phyloP scores from a whole-genome alignment of 1,284 basidiomycete species.

The Pholiota adiposa region DNA sequence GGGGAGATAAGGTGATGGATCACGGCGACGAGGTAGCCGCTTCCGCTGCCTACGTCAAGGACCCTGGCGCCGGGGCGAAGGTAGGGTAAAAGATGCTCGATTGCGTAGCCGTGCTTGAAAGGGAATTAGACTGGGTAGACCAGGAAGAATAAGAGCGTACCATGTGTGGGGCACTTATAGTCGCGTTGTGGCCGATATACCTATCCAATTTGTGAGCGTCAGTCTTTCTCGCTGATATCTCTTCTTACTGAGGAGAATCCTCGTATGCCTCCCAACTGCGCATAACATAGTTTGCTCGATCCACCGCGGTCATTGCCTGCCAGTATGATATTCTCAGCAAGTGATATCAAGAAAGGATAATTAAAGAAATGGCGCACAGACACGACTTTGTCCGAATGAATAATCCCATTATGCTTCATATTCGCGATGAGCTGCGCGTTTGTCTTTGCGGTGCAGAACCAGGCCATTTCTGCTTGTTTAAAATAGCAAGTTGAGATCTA shows the following conservation, averaged over 20 bases:
- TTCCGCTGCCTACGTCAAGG: conserved; percentile 83
- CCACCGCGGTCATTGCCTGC: conserved; percentile 75
- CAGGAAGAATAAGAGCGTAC: conserved; percentile 36
- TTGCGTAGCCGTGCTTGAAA: conserved; percentile 80
- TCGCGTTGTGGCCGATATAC: conserved; percentile 79
- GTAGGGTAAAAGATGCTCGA: conserved; percentile 73
- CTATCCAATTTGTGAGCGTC: conserved; percentile 39
- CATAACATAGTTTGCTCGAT: conserved; percentile 76
- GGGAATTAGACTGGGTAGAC: background rate
- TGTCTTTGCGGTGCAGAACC: conserved; percentile 71
- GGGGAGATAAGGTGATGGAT: conserved; percentile 72
- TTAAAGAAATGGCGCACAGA: conserved; percentile 39
- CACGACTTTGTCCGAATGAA: conserved; percentile 55
- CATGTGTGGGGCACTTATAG: conserved; percentile 93
- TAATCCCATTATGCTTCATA: conserved; percentile 57
- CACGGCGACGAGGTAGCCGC: conserved; percentile 79
- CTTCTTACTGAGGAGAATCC: conserved; percentile 63
- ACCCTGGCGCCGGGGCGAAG: conserved; percentile 73
- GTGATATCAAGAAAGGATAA: no score
- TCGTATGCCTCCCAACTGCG: conserved; percentile 63
- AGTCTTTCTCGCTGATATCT: background rate
- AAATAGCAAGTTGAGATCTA: background rate
- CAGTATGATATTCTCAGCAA: no score
- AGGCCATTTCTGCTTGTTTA: conserved; percentile 63
- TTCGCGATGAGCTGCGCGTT: conserved; percentile 79